Base-by-base conservation (phyloP, 2,329 filamentous ascomycete genomes). In the Berkeleyomyces basicola region DNA sequence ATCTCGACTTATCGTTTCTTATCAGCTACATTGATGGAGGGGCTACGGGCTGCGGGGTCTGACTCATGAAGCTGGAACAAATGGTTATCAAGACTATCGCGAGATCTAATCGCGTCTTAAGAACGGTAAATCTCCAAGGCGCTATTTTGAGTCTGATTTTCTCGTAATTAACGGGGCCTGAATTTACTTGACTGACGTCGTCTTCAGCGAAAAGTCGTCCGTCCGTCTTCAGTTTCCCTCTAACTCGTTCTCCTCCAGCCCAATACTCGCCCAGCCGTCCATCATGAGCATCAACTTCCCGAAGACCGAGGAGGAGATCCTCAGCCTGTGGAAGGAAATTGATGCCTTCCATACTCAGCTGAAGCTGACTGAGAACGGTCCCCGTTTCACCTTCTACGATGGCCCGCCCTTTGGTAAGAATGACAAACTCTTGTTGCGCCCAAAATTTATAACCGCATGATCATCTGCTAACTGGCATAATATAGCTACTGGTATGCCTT, bases 381-480 rank as follows among this genome's bases (percentile, higher is more conserved):
- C 87, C 67, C 87, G 84, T 61, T 99, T 96, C 72, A 95, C 90
- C 63, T 99, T 99, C 76, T 97, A 96, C 77, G 88, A 92, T 79
- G 88, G 88, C 9, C 87, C 86, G 63, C 86, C 87, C 4, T 90
- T 90, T 49, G 66, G 64, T 66, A 65, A 63, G 66, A 58, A 47
- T 23, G 31, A 16, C 23, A 6, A 16, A 47, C 37, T 44, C 46
- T 51, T n/a, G 40, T n/a, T 7, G 2, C 16, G 16, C 7, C 10
- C 11, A 16, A 23, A 40, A 57, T 53, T 33, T 5, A 23, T 55
- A 10, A n/a, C 58, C 57, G 58, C 42, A 62, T 61, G 44, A 63
- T 23, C 14, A 44, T 62, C 16, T 31, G 7, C 43, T 39, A 39
- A 47, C 10, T 60, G 16, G n/a, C 60, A 53, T 39, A 33, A 33